Percentiles rank a stretch among this genome's conserved stretches.
Conservation (phyloP, 2,329 filamentous ascomycete genomes). For the Tolypocladium tropicale region DNA sequence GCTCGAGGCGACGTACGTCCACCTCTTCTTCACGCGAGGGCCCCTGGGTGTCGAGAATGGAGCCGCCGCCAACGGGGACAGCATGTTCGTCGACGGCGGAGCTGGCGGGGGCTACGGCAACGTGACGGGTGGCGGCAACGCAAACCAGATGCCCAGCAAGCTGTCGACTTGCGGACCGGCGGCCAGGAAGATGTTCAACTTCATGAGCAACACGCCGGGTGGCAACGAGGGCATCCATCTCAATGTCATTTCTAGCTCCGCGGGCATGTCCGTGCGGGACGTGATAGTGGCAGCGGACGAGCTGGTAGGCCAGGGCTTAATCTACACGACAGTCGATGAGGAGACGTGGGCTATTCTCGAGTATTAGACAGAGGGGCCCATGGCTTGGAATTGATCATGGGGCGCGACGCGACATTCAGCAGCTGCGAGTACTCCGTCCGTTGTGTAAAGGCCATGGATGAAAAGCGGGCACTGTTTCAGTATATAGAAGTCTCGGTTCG, state of each 20-base stretch:
- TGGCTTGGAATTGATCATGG: background rate
- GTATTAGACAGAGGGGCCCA: slow-evolving; percentile 2
- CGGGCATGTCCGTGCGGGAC: slow-evolving; percentile 57
- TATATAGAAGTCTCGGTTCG: background rate
- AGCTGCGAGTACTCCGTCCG: background rate
- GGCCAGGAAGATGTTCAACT: slow-evolving; percentile 62
- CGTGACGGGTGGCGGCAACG: slow-evolving; percentile 23
- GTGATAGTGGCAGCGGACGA: slow-evolving; percentile 75
- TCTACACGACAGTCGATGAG: slow-evolving; percentile 90
- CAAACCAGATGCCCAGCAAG: slow-evolving; percentile 27
- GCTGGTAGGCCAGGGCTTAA: slow-evolving; percentile 59
- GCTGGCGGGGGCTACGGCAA: slow-evolving; percentile 30
- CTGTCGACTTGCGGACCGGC: slow-evolving; percentile 38
- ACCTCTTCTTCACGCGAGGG: slow-evolving; percentile 73
- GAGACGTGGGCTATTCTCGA: slow-evolving; percentile 84
- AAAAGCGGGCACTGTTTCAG: background rate
- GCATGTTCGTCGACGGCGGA: slow-evolving; percentile 47
- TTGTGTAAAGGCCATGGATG: background rate
- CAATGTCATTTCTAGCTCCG: slow-evolving; percentile 59
- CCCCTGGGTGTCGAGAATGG: slow-evolving; percentile 33
- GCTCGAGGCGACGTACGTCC: slow-evolving; percentile 80
- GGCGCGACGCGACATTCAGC: background rate
- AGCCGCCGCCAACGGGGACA: slow-evolving; percentile 28
- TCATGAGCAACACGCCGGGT: slow-evolving; percentile 56
- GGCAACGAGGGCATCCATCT: slow-evolving; percentile 78